Base-by-base conservation (phyloP, 2,329 filamentous ascomycete genomes). In the Aspergillus neoniger region DNA sequence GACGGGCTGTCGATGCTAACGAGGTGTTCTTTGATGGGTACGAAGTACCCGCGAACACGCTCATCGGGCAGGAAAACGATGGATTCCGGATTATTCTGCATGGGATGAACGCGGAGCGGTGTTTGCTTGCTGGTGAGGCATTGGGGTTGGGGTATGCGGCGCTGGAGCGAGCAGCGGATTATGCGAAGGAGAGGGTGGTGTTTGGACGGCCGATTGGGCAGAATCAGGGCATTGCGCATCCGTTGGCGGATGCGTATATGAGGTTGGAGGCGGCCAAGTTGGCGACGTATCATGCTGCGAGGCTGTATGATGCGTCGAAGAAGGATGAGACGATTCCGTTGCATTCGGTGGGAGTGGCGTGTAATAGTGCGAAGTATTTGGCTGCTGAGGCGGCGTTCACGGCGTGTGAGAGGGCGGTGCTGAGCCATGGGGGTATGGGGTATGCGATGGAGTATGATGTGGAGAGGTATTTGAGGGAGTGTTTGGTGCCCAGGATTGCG, bases 21-120 rank as follows among this genome's bases (percentile, higher is more conserved):
- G 90, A 95, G 71, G 88, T 96, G 1, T 96, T 96, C 75, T 95
- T 96, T 72, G 90, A 95, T 73, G 85, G 88, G 65, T 96, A 93
- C 73, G 73, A 76, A 4, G 85, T 95, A 14, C 85, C 88, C 0
- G 82, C 82, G 0, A 80, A 86, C 43, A 81, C 86, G 0, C 78
- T 94, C 0, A 85, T 96, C 44, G 91, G 91, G 0, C 72, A 84
- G 32, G 89, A 95, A 72, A 87, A 88, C 5, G 82, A 90, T 59
- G 91, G 92, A 0, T 96, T 96, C 81, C 88, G 88, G 69, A 89
- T 92, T 58, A 85, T 92, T 55, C 82, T 92, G 23, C 88, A 91
- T 68, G 89, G 90, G 2, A 91, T 92, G 88, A 92, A 92, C 65
- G 89, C 90, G 0, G 90, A 92, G 73, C 82, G 90, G 2, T 91